These are phyloP conservation scores for Paramyrothecium roridum DNA, from an alignment of 2,329 filamentous ascomycete genomes.

Conservation along the genomic window DNA sequence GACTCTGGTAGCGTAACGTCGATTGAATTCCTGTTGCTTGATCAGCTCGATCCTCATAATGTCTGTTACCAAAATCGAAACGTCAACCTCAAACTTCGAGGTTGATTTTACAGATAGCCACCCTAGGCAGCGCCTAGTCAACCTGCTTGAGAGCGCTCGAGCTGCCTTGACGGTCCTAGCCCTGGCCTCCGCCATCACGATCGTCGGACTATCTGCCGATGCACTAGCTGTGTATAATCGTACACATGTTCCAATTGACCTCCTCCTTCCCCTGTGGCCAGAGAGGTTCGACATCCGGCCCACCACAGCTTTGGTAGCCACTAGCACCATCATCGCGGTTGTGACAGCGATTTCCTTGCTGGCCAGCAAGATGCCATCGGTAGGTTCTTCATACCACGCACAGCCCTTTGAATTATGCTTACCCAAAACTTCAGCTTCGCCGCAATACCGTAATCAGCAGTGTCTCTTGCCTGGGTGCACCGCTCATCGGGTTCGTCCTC, in stretches of 20 bases:
- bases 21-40: conserved; percentile 4
- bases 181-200: conserved; percentile 46
- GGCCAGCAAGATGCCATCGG: conserved; percentile 44
- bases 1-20: conserved; percentile 3
- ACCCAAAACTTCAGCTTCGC: conserved; percentile 15
- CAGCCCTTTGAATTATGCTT: conserved; percentile 4
- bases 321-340: conserved; percentile 46
- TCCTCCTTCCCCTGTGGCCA: conserved; percentile 56
- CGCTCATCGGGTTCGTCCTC: conserved; percentile 25
- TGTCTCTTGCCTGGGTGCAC: conserved; percentile 19
- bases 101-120: conserved; percentile 32
- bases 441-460: conserved; percentile 12
- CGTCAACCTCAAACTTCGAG: conserved; percentile 47
- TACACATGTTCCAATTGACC: conserved; percentile 46
- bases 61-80: conserved; percentile 32
- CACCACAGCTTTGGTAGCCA: conserved; percentile 51
- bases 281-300: conserved; percentile 53
- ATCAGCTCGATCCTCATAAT: conserved; percentile 11
- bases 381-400: conserved; percentile 32
- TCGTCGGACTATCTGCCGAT: conserved; percentile 53
- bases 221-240: conserved; percentile 52
- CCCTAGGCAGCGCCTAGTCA: conserved; percentile 34
- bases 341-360: conserved; percentile 45
- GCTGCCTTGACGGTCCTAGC: conserved; percentile 46
- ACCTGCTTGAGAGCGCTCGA: conserved; percentile 39